Base-by-base conservation (phyloP, 129 eudicot genomes). In the Logfia minima region DNA sequence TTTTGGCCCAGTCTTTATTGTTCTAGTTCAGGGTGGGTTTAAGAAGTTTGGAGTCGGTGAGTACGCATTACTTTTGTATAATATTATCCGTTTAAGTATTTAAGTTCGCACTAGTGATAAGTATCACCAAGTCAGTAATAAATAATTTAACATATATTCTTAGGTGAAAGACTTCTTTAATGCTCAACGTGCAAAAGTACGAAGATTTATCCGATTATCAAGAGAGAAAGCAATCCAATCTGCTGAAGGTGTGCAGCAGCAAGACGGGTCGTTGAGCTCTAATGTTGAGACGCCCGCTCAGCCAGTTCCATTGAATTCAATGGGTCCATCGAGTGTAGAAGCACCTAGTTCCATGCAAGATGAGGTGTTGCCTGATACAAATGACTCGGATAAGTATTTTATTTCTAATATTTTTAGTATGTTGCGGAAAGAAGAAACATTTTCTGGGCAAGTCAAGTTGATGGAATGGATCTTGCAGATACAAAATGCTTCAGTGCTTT, bases 401-500 rank as follows among this genome's bases (percentile, higher is more conserved):
- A 81, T 86, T 70, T 85, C 84, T 24, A 88, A 85, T 74, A 86
- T 95, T 53, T 91, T 95, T 78, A 79, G 65, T 75, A 70, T 81
- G 28, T 85, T 95, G 94, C 78, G 96, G 78, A 86, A 88, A 82
- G 99, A 91, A 83, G 97, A 91, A 79, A 81, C 91, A 67, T 95
- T 91, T 80, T 81, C 88, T 74, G 99, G 99, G 31, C 96, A 91
- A 84, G 92, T 87, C 74, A 91, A 89, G 80, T 83, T 91, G 87
- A 84, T 95, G 92, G 90, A 90, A 68, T 85, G 92, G 99, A 86
- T 95, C 83, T 79, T 95, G 89, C 97, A 83, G 58, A 85, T 95
- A 52, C 75, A 88, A 79, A 88, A 85, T 81, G 70, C 96, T 51
- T 78, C 92, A 8, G 93, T 88, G 43, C 81, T 89, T 22, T 77